Base-by-base conservation (phyloP, 2,329 filamentous ascomycete genomes). In the Colletotrichum theobromicola region DNA sequence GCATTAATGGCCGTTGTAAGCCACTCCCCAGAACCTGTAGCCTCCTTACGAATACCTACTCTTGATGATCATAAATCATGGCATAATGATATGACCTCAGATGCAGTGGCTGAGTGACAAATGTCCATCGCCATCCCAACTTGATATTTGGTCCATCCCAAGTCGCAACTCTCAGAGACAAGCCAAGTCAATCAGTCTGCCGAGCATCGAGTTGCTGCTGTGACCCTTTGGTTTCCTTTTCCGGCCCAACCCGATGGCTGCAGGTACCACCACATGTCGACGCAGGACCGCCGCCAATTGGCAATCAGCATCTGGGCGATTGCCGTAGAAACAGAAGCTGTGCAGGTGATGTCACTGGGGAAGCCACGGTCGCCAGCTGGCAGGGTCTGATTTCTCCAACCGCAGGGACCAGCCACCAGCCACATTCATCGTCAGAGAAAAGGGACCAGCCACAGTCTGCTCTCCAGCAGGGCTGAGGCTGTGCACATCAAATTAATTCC, bases 281-380 rank as follows among this genome's bases (percentile, higher is more conserved):
- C 6, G 35, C 53, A 50, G 42, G 42, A 26, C 53, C 53, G n/a
- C 5, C 42, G 34, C 16, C 37, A 24, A 18, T 42, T 5, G 16
- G n/a, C 57, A 69, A 58, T 18, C 24, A 57, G 15, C 8, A 57
- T 15, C 9, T 50, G 28, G 10, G 18, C 18, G 6, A 74, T 74
- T 74, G 71, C 71, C 35, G 61, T 60, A 32, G 67, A 42, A 74
- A 73, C 66, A 50, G 21, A n/a, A 6, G 9, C 28, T 32, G 10
- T 32, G 10, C 4, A 28, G 50, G 66, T 73, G 71, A 73, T 73
- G 67, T 73, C 71, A 73, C 60, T 32, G 55, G 55, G 16, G 26
- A 30, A 58, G 30, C 30, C 26, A 21, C 26, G 26, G 28, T n/a
- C 42, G 42, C 42, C 42, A 46, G 42, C 42, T 46, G 42, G 42